Percentiles rank a stretch among this genome's conserved stretches.
Evolutionary conservation across 2,329 filamentous ascomycete genomes (phyloP).

Genomic region (Parasarocladium wereldwijsianum): DNA sequence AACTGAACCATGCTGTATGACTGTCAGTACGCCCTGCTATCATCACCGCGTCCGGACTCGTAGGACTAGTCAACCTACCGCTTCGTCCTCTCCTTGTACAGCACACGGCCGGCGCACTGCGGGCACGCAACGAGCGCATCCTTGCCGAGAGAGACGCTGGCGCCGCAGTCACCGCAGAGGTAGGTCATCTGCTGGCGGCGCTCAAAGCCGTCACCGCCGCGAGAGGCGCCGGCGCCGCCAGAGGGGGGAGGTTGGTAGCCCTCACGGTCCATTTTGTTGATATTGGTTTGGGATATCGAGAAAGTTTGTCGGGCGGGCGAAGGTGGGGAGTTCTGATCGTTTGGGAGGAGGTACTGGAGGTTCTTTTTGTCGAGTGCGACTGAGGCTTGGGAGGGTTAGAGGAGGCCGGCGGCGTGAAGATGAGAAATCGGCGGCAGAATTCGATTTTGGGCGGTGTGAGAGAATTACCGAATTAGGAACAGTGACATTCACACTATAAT

Average conservation of each 20-base stretch:
- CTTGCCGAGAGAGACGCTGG: conserved; percentile 23
- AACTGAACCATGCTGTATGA: conserved; percentile 84
- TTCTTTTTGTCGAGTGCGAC: background rate
- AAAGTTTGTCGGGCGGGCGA: background rate
- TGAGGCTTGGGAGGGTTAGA: background rate
- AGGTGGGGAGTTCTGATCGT: background rate
- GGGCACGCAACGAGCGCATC: conserved; percentile 34
- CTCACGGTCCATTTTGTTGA: conserved; percentile 53
- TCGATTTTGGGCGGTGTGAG: conserved; percentile 1
- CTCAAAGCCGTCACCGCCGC: conserved; percentile 24
- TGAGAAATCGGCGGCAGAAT: conserved; percentile 5
- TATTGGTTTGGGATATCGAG: conserved; percentile 2
- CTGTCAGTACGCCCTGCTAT: conserved; percentile 5
- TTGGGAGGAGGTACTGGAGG: no score
- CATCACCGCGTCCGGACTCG: background rate
- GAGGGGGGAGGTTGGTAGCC: conserved; percentile 59
- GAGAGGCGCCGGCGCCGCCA: conserved; percentile 26
- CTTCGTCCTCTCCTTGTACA: conserved; percentile 97
- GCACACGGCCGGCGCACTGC: conserved; percentile 75
- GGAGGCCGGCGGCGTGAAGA: background rate
- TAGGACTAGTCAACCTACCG: conserved; percentile 43
- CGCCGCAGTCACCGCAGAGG: conserved; percentile 29
- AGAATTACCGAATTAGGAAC: background rate
- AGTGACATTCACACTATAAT: no score
- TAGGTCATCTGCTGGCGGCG: conserved; percentile 23